Conservation (phyloP, 495 filamentous ascomycete genomes). For the Penicillium fimorum region DNA sequence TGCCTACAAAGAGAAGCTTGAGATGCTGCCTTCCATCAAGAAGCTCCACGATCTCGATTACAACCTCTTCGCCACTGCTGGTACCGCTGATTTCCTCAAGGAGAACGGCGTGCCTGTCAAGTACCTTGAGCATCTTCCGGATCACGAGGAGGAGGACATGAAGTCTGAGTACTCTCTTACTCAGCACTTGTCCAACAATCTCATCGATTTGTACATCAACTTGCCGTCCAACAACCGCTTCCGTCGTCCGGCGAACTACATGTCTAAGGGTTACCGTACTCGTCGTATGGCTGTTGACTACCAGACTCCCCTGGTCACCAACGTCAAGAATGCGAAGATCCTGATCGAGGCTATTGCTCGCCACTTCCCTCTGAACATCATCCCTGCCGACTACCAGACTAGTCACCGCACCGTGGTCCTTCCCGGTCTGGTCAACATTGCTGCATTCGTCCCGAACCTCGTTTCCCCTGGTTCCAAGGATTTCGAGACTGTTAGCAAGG, state of each 20-base stretch:
- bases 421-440: slow-evolving; percentile 76
- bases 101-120: slow-evolving; percentile 87
- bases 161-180: slow-evolving; percentile 95
- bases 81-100: slow-evolving; percentile 92
- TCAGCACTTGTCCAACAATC: slow-evolving; percentile 92
- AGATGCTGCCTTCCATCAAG: slow-evolving; percentile 89
- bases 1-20: slow-evolving; percentile 94
- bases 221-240: slow-evolving; percentile 96
- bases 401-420: slow-evolving; percentile 75
- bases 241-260: slow-evolving; percentile 92
- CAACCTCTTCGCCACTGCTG: slow-evolving; percentile 92
- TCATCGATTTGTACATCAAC: slow-evolving; percentile 98
- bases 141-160: slow-evolving; percentile 64
- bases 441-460: slow-evolving; percentile 75
- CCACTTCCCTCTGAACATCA: slow-evolving; percentile 78
- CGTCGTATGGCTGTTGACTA: slow-evolving; percentile 98
- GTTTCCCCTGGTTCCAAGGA: slow-evolving; percentile 63
- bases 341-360: slow-evolving; percentile 90
- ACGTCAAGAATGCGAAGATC: slow-evolving; percentile 99
- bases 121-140: slow-evolving; percentile 81
- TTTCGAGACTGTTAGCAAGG: slow-evolving; percentile 67
- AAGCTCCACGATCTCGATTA: slow-evolving; percentile 86
- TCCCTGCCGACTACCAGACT: slow-evolving; percentile 83
- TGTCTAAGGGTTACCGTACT: slow-evolving; percentile 94
- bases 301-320: slow-evolving; percentile 94